A percentile compares a stretch with the other conserved stretches of the same genome.
Evolutionary conservation across 257 asterid species (phyloP).

Genomic region (Galeopsis tetrahit): DNA sequence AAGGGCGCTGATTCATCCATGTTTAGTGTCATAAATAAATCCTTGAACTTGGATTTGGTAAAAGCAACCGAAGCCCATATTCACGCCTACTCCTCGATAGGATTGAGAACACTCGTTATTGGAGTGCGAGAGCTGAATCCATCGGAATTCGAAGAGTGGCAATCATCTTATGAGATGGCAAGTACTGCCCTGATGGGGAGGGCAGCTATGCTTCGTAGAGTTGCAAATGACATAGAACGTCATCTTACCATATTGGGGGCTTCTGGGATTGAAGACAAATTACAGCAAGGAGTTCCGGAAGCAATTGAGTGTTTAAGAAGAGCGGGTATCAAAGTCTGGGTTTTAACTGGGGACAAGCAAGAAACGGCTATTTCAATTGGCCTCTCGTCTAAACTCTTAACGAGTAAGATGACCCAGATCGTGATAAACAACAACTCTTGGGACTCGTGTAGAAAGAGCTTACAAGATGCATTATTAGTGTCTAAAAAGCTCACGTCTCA

Average conservation of each 20-base stretch:
- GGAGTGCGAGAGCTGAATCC: conserved; percentile 73
- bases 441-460: conserved; percentile 74
- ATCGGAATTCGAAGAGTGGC: conserved; percentile 87
- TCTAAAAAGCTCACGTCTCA: conserved; percentile 44
- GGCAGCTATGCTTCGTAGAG: conserved; percentile 81
- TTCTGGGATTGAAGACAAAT: conserved; percentile 93
- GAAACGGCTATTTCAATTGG: conserved; percentile 99
- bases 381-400: conserved; percentile 86
- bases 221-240: conserved; percentile 72
- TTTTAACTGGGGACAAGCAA: conserved; percentile 98
- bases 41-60: conserved; percentile 48
- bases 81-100: conserved; percentile 79
- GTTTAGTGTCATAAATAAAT: conserved; percentile 66
- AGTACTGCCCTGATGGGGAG: conserved; percentile 91
- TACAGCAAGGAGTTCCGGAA: conserved; percentile 98
- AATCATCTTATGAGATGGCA: conserved; percentile 79
- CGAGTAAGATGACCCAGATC: conserved; percentile 76
- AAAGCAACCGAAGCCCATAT: conserved; percentile 73
- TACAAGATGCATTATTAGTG: conserved; percentile 65
- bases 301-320: conserved; percentile 86
- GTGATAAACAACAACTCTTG: conserved; percentile 73
- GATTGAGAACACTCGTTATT: conserved; percentile 93
- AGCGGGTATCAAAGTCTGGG: conserved; percentile 98
- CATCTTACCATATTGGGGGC: conserved; percentile 72
- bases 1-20: conserved; percentile 98